A percentile compares a stretch with the other conserved stretches of the same genome.
Evolutionary conservation across 345 rosid species (phyloP).

Genomic region (Streptanthus diversifolius): DNA sequence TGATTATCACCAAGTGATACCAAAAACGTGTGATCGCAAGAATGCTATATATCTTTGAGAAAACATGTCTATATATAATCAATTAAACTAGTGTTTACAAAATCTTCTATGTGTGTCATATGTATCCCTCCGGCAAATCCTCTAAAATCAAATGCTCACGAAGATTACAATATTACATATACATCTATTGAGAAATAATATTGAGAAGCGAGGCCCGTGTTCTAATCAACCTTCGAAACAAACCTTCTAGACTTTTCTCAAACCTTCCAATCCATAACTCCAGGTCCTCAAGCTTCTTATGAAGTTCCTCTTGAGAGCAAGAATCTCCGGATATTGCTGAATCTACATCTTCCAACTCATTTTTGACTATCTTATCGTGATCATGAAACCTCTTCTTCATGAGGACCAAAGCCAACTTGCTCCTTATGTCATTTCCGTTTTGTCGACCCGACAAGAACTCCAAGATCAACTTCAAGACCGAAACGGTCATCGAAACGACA

Average conservation of each 20-base stretch:
- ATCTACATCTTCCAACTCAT: constrained; percentile 44
- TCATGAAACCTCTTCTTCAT: constrained; percentile 41
- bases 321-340: constrained; percentile 33
- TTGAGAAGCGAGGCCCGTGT: constrained; percentile 62
- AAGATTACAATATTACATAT: constrained; percentile 5
- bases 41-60: not conserved
- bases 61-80: not conserved
- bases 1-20: too few species aligned
- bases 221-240: constrained; percentile 56
- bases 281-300: constrained; percentile 42
- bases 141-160: constrained; percentile 23
- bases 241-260: constrained; percentile 51
- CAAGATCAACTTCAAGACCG: constrained; percentile 49
- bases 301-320: constrained; percentile 27
- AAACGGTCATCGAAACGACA: constrained; percentile 33
- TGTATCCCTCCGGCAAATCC: constrained; percentile 16
- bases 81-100: constrained; percentile 17
- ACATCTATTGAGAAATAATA: constrained; percentile 53
- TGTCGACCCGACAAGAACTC: constrained; percentile 40
- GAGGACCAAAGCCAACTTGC: constrained; percentile 46
- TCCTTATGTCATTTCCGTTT: constrained; percentile 28
- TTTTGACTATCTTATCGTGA: constrained; percentile 41
- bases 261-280: constrained; percentile 43
- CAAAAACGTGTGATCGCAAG: not conserved
- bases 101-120: constrained; percentile 1